Evolutionary conservation across 768 basidiomycete genomes (phyloP).

Genomic region (Agrocybe praecox): DNA sequence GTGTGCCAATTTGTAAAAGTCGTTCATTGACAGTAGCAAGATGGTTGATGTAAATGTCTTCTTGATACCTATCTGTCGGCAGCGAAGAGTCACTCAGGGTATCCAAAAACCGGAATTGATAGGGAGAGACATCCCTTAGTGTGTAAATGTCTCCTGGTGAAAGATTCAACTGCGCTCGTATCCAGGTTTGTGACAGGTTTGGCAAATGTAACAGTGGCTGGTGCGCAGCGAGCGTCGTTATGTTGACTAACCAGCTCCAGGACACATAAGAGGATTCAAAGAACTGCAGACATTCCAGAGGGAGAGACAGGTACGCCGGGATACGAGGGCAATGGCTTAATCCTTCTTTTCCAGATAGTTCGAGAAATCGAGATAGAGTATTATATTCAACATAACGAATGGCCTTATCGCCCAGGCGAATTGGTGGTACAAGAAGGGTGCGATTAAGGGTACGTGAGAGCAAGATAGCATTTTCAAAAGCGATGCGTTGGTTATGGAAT

Average conservation of each 20-base stretch:
- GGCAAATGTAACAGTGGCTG: conserved; percentile 52
- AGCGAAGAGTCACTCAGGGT: conserved; percentile 27
- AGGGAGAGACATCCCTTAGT: conserved; percentile 57
- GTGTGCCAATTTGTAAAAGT: conserved; percentile 70
- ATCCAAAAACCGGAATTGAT: conserved; percentile 69
- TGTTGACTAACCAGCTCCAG: conserved; percentile 72
- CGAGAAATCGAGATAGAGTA: conserved; percentile 45
- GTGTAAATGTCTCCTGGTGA: conserved; percentile 39
- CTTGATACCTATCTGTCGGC: conserved; percentile 39
- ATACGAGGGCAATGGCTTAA: conserved; percentile 51
- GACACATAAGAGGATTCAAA: conserved; percentile 62
- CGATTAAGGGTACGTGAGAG: conserved; percentile 71
- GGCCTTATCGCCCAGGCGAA: conserved; percentile 63
- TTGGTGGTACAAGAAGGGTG: conserved; percentile 78
- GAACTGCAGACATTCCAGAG: conserved; percentile 64
- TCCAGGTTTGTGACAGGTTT: conserved; percentile 51
- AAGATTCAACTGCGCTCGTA: conserved; percentile 42
- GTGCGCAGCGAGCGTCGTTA: conserved; percentile 35
- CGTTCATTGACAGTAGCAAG: conserved; percentile 44
- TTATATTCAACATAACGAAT: conserved; percentile 61
- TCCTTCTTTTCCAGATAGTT: conserved; percentile 53
- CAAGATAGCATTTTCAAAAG: conserved; percentile 83
- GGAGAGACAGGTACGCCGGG: conserved; percentile 32
- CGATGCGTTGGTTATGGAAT: conserved; percentile 86
- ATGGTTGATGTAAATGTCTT: conserved; percentile 43